Evolutionary conservation across 2,329 filamentous ascomycete species (phyloP), one percentile per base, ranked within the genome.

Genomic region (Aspergillus neoniger): DNA sequence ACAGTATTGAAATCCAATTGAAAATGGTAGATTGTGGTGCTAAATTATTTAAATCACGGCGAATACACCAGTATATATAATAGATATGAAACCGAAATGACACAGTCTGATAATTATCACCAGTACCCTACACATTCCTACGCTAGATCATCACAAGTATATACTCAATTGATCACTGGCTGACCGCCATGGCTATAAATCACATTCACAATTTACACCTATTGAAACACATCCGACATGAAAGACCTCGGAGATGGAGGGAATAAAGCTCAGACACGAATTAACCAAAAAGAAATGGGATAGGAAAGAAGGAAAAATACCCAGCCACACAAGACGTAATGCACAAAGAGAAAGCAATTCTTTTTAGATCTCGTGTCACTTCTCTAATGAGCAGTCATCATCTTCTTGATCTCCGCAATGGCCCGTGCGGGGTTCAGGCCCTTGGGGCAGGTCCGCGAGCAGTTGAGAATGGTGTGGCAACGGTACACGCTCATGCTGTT

Each of bases 401-500:
- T 86, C 90, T 97, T 97, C 91, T 98, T 98, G 79, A 97, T 96
- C 85, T 97, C 91, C 56, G 93, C 93, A 81, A 99, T 96, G 17
- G 95, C 95, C 76, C 91, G 85, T 67, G 91, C 95, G 19, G 95
- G 95, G 84, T 99, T 99, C 71, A 99, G 81, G 49, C 95, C 95
- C 91, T 99, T 99, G 76, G 95, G 95, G 81, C 95, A 99, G 58
- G 94, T 96, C 79, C 92, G 86, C 69, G 93, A 94, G 88, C 94
- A 99, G 86, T 99, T 99, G 71, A 99, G 87, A 76, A 99, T 99
- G 66, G 95, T 99, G 85, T 99, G 95, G 86, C 95, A 99, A 74
- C 95, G 87, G 86, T 99, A 99, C 79, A 99, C 79, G 80, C 91
- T 96, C 95, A 99, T 99, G 76, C 90, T 95, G 86, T 99, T 99